A percentile compares a stretch with the other conserved stretches of the same genome.
phyloP scores from a whole-genome alignment of 345 rosid species.

The Ceriops tagal region DNA sequence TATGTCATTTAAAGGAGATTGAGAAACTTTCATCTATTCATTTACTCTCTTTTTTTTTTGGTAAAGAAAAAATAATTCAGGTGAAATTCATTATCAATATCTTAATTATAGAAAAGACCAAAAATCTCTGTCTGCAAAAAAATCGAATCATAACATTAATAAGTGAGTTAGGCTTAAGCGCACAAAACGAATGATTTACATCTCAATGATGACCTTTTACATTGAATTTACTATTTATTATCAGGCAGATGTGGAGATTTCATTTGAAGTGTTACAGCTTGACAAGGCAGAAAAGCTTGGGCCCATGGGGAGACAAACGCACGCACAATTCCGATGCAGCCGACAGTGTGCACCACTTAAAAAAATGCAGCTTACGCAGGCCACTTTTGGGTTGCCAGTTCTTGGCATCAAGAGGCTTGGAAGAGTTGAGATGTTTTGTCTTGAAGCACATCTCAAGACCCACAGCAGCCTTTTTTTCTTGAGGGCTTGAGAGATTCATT shows the following conservation, averaged over 20 bases:
- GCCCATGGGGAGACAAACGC: conserved; percentile 39
- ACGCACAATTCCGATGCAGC: conserved; percentile 56
- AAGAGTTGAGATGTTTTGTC: conserved; percentile 27
- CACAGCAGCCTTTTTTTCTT: neutral
- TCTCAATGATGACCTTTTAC: neutral
- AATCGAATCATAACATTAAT: no score
- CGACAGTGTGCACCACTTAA: conserved; percentile 38
- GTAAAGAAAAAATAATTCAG: no score
- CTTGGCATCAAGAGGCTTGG: conserved; percentile 49
- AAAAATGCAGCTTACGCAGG: conserved; percentile 31
- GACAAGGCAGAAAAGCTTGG: conserved; percentile 41
- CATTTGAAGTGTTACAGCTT: conserved; percentile 38
- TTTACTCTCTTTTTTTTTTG: no score
- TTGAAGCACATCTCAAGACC: no score
- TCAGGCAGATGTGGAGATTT: conserved; percentile 77
- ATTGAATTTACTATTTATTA: neutral
- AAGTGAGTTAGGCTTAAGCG: no score
- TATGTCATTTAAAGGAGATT: no score
- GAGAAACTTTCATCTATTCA: no score
- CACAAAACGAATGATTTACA: no score
- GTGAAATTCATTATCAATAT: no score
- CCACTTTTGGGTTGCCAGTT: conserved; percentile 70
- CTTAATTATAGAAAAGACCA: no score
- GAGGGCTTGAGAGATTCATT: neutral
- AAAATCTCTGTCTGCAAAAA: no score